These are phyloP conservation scores for Flaveria ramosissima DNA, from an alignment of 129 eudicot genomes.

Conservation along the genomic window DNA sequence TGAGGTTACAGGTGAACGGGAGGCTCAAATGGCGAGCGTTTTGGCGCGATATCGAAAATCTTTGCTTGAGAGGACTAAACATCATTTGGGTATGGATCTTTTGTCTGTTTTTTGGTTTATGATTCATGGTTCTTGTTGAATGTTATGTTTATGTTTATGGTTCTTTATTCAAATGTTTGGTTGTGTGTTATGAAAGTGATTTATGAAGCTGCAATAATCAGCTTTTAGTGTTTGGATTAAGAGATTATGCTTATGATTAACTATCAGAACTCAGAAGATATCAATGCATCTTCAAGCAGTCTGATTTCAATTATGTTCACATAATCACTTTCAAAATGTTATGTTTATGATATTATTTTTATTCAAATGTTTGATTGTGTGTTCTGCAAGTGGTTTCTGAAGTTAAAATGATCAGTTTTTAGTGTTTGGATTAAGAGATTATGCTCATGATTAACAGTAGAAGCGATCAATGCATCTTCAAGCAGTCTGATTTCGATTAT, in stretches of 20 bases:
- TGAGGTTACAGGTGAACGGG: constrained; percentile 90
- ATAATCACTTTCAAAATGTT: constrained; percentile 13
- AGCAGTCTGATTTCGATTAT: not conserved
- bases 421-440: not conserved
- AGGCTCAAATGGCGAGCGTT: constrained; percentile 88
- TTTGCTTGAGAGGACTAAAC: constrained; percentile 77
- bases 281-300: not conserved
- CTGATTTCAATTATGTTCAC: not conserved
- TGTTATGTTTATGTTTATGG: constrained; percentile 7
- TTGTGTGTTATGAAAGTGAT: not conserved
- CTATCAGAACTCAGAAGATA: not conserved
- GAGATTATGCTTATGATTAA: not conserved
- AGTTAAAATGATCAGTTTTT: not conserved
- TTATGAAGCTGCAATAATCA: not conserved
- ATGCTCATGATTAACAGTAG: not conserved
- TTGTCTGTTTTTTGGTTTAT: not conserved
- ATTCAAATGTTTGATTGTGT: not conserved
- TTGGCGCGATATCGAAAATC: constrained; percentile 79
- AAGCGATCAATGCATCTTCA: not conserved
- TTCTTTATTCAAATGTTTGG: not conserved
- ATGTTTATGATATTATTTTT: constrained; percentile 4
- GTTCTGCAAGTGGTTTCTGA: not conserved
- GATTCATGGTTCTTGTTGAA: not conserved
- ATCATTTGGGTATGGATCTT: constrained; percentile 72
- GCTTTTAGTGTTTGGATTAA: not conserved